Conservation (phyloP, 495 filamentous ascomycete species). For the Margaritispora aquatica region DNA sequence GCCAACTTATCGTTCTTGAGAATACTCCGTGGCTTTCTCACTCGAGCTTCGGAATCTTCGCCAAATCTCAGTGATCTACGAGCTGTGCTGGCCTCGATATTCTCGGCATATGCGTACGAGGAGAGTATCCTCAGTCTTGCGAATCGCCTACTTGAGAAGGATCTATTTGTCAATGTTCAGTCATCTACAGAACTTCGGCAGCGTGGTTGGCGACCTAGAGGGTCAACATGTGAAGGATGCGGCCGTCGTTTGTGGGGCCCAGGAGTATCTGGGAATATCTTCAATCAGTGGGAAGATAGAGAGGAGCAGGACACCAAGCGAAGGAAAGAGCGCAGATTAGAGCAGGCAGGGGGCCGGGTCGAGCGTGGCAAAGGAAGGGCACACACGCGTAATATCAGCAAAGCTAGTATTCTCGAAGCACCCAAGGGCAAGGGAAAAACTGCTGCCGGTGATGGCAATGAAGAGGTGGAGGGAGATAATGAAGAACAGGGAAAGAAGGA, state of each 20-base stretch:
- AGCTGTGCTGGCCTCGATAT: slow-evolving; percentile 77
- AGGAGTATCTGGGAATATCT: slow-evolving; percentile 70
- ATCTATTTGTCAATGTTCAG: slow-evolving; percentile 79
- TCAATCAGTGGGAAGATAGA: slow-evolving; percentile 70
- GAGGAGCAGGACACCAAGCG: slow-evolving; percentile 42
- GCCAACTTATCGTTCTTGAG: slow-evolving; percentile 76
- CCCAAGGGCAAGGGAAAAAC: slow-evolving; percentile 31
- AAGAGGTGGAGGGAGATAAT: slow-evolving; percentile 19
- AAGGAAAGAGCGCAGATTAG: slow-evolving; percentile 28
- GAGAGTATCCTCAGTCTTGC: slow-evolving; percentile 79
- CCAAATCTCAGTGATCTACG: slow-evolving; percentile 84
- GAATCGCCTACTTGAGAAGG: slow-evolving; percentile 79
- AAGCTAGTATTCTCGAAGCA: slow-evolving; percentile 20
- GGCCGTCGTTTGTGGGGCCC: slow-evolving; percentile 83
- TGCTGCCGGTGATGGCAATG: not conserved
- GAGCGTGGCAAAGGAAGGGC: slow-evolving; percentile 28
- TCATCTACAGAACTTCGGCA: slow-evolving; percentile 70
- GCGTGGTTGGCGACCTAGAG: slow-evolving; percentile 80
- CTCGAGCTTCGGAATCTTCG: slow-evolving; percentile 70
- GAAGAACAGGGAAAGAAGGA: slow-evolving; percentile 17
- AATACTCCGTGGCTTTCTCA: slow-evolving; percentile 86
- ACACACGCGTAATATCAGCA: slow-evolving; percentile 22
- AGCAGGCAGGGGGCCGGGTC: slow-evolving; percentile 17
- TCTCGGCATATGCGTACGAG: slow-evolving; percentile 92
- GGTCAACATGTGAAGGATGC: slow-evolving; percentile 83